Percentiles rank a stretch among this genome's conserved stretches.
Evolutionary conservation across 1,284 basidiomycete species (phyloP).

Genomic region (Puccinia horiana): DNA sequence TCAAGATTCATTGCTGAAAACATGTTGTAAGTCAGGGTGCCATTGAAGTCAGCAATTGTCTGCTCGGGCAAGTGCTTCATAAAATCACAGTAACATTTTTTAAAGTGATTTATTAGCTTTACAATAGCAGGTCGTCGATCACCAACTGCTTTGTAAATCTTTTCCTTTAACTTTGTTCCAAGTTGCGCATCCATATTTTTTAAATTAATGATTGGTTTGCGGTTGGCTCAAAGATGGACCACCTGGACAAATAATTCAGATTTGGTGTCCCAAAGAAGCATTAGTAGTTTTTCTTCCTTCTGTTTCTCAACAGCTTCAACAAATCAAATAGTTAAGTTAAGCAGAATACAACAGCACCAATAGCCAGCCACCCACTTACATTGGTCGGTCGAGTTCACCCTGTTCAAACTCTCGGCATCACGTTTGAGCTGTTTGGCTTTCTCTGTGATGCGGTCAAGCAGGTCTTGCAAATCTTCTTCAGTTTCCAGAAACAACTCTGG

Average conservation of each 20-base stretch:
- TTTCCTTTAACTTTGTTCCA: background rate
- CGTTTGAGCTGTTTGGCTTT: background rate
- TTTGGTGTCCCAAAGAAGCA: background rate
- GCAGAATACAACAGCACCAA: background rate
- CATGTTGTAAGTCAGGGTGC: background rate
- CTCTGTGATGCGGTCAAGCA: background rate
- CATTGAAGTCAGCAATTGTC: background rate
- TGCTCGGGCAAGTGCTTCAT: background rate
- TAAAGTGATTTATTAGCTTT: background rate
- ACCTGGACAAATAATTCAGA: background rate
- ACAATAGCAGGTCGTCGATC: background rate
- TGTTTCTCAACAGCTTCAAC: background rate
- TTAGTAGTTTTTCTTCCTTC: background rate
- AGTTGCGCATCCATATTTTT: background rate
- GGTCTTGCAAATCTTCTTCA: background rate
- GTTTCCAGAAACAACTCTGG: background rate
- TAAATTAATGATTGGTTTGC: background rate
- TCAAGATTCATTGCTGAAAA: background rate
- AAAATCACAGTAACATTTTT: background rate
- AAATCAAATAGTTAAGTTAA: background rate
- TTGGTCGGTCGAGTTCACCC: background rate
- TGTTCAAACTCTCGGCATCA: background rate
- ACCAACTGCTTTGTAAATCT: background rate
- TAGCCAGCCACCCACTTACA: background rate
- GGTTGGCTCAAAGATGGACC: background rate